Conservation (phyloP, 306 rosid species). For the Cucurbita ficifolia region DNA sequence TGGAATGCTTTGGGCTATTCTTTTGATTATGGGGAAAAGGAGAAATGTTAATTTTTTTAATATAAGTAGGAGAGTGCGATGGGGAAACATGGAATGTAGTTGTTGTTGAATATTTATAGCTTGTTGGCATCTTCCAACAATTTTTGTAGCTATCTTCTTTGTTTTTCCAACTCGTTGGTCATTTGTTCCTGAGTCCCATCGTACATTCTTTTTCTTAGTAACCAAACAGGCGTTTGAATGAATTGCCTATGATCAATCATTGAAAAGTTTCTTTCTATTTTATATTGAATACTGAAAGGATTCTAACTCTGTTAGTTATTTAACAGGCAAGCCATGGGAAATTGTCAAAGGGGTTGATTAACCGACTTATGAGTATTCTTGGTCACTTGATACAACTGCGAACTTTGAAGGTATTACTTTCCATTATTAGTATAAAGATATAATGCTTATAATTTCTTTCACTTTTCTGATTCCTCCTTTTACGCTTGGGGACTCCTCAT, state of each 20-base stretch:
- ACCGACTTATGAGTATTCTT: constrained; percentile 83
- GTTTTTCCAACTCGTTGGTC: background rate
- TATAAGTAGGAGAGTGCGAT: background rate
- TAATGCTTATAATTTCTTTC: background rate
- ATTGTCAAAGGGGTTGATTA: constrained; percentile 70
- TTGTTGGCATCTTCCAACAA: background rate
- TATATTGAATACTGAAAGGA: background rate
- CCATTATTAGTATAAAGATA: background rate
- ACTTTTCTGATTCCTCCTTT: background rate
- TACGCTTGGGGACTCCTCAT: background rate
- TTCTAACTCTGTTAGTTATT: constrained; percentile 15
- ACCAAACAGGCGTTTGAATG: background rate
- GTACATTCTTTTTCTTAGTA: background rate
- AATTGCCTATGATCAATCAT: background rate
- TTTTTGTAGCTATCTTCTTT: background rate
- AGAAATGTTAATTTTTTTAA: background rate
- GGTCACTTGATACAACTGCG: constrained; percentile 97
- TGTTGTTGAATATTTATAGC: background rate
- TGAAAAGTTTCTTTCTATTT: background rate
- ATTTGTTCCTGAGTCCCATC: background rate
- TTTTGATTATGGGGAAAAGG: background rate
- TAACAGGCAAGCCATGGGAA: constrained; percentile 95
- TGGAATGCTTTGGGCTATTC: background rate
- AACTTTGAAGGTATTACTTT: constrained; percentile 62
- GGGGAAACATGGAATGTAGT: background rate